Conservation (phyloP, 306 rosid species). For the Pterocarpus macrocarpus region DNA sequence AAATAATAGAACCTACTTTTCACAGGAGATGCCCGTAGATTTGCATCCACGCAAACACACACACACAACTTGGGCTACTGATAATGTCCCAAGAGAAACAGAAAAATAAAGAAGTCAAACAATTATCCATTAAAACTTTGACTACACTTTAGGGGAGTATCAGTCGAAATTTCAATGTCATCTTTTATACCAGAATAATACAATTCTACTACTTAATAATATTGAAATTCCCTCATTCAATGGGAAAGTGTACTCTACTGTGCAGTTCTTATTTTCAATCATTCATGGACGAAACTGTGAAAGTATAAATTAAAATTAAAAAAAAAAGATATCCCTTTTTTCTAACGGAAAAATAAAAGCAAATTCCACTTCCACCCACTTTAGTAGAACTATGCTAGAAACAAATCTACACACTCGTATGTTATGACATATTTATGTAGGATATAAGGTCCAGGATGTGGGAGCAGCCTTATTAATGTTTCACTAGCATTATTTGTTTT, state of each 20-base stretch:
- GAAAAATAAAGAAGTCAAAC: background rate
- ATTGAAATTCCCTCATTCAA: background rate
- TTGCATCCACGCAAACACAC: background rate
- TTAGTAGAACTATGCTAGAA: background rate
- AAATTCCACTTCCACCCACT: background rate
- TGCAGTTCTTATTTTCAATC: background rate
- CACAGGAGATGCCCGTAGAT: background rate
- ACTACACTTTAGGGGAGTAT: background rate
- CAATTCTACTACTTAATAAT: background rate
- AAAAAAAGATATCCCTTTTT: background rate
- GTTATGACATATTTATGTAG: background rate
- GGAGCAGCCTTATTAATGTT: too few relatives aligned
- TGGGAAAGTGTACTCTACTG: background rate
- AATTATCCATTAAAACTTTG: slow-evolving; percentile 6
- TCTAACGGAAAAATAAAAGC: too few relatives aligned
- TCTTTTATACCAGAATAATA: background rate
- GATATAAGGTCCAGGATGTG: too few relatives aligned
- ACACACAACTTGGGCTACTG: background rate
- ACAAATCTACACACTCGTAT: background rate
- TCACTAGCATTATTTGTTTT: too few relatives aligned
- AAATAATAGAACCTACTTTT: background rate
- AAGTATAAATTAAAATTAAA: background rate
- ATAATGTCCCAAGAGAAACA: too few relatives aligned
- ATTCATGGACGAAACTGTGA: background rate
- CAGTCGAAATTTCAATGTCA: background rate